A percentile compares a stretch with the other conserved stretches of the same genome.
Evolutionary conservation across 768 basidiomycete genomes (phyloP).

Genomic region (Cystofilobasidium bisporidii): DNA sequence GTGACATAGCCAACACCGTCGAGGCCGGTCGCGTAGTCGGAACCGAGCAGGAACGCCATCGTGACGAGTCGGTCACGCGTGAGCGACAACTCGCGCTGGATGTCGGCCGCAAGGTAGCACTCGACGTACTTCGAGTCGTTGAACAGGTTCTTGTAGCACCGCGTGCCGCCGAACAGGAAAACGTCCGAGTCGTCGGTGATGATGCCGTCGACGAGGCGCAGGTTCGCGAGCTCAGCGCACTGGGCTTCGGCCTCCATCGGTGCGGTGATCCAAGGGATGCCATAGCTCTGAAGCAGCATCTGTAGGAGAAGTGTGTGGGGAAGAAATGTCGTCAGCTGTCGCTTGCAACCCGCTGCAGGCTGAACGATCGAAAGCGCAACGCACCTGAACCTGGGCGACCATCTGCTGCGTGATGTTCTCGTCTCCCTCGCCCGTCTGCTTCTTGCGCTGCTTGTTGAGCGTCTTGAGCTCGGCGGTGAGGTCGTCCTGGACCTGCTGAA

Average conservation of each 20-base stretch:
- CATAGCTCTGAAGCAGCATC: constrained; percentile 85
- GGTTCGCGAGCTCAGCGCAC: constrained; percentile 77
- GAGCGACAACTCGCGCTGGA: constrained; percentile 75
- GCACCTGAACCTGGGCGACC: constrained; percentile 68
- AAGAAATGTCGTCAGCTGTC: no score
- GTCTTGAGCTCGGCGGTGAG: constrained; percentile 82
- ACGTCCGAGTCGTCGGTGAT: constrained; percentile 99
- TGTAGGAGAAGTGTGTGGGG: constrained; percentile 36
- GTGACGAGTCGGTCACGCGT: constrained; percentile 76
- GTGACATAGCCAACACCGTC: constrained; percentile 89
- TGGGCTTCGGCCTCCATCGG: constrained; percentile 99
- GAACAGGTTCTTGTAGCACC: constrained; percentile 99
- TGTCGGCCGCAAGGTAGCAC: constrained; percentile 76
- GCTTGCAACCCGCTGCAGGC: no score
- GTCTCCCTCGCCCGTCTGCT: constrained; percentile 73
- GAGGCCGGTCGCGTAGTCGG: constrained; percentile 90
- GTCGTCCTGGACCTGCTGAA: constrained; percentile 71
- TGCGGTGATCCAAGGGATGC: constrained; percentile 95
- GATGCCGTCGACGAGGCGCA: constrained; percentile 86
- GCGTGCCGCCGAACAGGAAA: constrained; percentile 87
- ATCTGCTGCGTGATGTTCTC: constrained; percentile 94
- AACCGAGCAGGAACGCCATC: constrained; percentile 87
- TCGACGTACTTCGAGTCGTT: constrained; percentile 98
- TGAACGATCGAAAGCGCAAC: constrained; percentile 16
- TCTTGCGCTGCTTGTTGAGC: constrained; percentile 72